Evolutionary conservation across 2,329 filamentous ascomycete species (phyloP).

Genomic region (Ambrosiella cleistominuta): DNA sequence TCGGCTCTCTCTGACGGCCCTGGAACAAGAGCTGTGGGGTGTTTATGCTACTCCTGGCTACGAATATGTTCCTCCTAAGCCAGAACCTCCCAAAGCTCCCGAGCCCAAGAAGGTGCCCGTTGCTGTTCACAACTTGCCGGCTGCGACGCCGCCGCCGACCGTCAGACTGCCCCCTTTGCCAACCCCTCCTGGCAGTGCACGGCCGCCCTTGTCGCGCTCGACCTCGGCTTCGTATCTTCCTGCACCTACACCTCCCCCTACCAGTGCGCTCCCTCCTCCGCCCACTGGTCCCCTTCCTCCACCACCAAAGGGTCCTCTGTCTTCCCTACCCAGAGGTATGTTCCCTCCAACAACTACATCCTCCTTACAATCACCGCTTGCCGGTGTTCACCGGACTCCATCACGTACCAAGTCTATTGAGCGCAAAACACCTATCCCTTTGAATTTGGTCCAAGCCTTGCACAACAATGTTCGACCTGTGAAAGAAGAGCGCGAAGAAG

Average conservation of each 20-base stretch:
- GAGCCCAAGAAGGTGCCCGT: not conserved
- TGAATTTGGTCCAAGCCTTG: not conserved
- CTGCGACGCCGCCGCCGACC: not conserved
- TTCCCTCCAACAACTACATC: not conserved
- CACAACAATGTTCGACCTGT: slow-evolving; percentile 1
- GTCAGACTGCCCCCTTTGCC: not conserved
- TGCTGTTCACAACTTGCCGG: not conserved
- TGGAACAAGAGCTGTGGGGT: slow-evolving; percentile 8
- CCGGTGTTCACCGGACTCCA: not conserved
- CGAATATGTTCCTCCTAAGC: not conserved
- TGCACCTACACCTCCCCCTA: slow-evolving; percentile 5
- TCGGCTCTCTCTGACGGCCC: not conserved
- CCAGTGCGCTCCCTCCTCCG: not conserved
- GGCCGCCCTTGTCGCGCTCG: not conserved
- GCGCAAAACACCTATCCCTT: not conserved
- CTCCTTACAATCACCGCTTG: not conserved
- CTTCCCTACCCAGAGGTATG: not conserved
- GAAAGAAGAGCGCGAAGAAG: not conserved
- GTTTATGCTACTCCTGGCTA: slow-evolving; percentile 3
- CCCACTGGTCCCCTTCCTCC: slow-evolving; percentile 1
- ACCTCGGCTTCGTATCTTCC: slow-evolving; percentile 3
- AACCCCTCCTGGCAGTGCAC: not conserved
- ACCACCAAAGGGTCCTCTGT: not conserved
- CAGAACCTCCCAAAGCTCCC: not conserved
- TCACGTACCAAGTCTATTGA: slow-evolving; percentile 2